A percentile compares a stretch with the other conserved stretches of the same genome.
These are phyloP conservation scores for Trypanosoma caninum DNA, from an alignment of 208 protist species.

Conservation along the genomic window DNA sequence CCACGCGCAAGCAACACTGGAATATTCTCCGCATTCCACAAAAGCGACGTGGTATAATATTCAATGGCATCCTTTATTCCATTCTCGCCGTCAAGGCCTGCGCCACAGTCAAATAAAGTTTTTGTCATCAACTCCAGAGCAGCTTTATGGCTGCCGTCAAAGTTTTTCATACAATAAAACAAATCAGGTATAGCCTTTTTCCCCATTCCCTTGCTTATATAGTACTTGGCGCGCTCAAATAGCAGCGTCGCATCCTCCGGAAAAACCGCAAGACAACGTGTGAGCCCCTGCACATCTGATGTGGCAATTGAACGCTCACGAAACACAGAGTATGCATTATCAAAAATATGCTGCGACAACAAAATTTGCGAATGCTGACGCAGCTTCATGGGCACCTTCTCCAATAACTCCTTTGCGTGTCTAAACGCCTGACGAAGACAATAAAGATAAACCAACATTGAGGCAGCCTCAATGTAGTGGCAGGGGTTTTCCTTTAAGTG, in stretches of 20 bases:
- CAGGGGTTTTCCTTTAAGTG: constrained; percentile 37
- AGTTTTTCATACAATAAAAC: constrained; percentile 79
- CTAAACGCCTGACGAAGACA: constrained; percentile 77
- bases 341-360: constrained; percentile 76
- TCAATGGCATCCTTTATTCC: constrained; percentile 61
- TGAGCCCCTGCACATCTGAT: constrained; percentile 68
- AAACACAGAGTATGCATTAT: constrained; percentile 62
- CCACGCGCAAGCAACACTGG: constrained; percentile 78
- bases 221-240: constrained; percentile 65
- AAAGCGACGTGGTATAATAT: constrained; percentile 88
- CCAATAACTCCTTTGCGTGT: constrained; percentile 57
- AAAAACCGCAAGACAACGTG: constrained; percentile 76
- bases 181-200: constrained; percentile 80
- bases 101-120: constrained; percentile 73
- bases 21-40: constrained; percentile 81
- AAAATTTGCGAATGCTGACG: constrained; percentile 32
- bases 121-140: constrained; percentile 82
- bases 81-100: constrained; percentile 38
- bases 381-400: constrained; percentile 20
- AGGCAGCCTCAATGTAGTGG: constrained; percentile 38
- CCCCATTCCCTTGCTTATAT: constrained; percentile 50
- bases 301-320: constrained; percentile 59
- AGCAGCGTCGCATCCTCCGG: constrained; percentile 69
- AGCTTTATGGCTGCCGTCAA: constrained; percentile 71
- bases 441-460: constrained; percentile 78